Evolutionary conservation across 768 basidiomycete genomes (phyloP), one percentile per base, ranked within the genome.

Genomic region (Omphalotus guepiniiformis): DNA sequence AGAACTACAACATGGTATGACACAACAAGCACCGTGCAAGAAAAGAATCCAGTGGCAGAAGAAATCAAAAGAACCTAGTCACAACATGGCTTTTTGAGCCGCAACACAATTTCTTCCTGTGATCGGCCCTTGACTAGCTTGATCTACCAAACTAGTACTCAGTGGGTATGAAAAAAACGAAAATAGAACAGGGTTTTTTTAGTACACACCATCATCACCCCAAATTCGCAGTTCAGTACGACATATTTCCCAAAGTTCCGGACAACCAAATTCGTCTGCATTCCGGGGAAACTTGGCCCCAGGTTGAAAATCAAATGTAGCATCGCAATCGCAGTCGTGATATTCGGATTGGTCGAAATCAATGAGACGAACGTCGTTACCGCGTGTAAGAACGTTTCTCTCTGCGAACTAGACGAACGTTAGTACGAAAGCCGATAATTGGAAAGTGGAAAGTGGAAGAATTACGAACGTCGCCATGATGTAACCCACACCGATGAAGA

Each of bases 311-410:
- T 64, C 28, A 18, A 49, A 30, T 11, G 22, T 53, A 57, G 64
- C 61, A 18, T 58, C 49, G 39, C 63, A 67, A 6, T 54, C 45
- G 42, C 67, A 68, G 9, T 59, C 53, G 39, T 69, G 68, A 9
- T 53, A 48, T 23, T 54, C 43, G 3, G 63, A 53, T 39, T 63
- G 59, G 50, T 69, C 68, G 50, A 70, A 70, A 49, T 70, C 70
- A 25, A 71, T 71, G 23, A 71, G 59, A 25, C 69, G 58, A 30
- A 70, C 55, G 46, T 70, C 67, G 4, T 66, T 67, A 32, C 67
- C 57, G 37, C 51, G 45, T 9, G 34, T 22, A 2, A 72, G 60
- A n/a, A 72, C 61, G 39, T 72, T 71, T 29, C 70, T 55, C 49
- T 72, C 70, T 7, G 70, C 69, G 46, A 72, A 72, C 50, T 48